Conservation (phyloP, 192 early-diverging fungal species). For the Umbelopsis ramanniana region DNA sequence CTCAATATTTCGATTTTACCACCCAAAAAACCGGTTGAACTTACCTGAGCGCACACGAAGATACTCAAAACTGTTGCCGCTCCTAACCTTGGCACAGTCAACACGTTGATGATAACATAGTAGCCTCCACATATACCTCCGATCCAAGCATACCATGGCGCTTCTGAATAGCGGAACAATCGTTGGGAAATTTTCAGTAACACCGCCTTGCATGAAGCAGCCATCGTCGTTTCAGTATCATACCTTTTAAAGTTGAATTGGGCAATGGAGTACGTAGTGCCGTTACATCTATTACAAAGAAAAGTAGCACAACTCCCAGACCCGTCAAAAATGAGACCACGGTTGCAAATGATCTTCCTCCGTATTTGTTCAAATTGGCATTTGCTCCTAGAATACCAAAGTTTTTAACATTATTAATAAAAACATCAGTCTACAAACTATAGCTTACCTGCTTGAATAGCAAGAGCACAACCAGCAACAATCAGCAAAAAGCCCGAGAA, state of each 20-base stretch:
- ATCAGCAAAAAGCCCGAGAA: constrained; percentile 21
- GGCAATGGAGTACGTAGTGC: constrained; percentile 27
- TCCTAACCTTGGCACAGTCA: constrained; percentile 56
- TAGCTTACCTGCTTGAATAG: constrained; percentile 35
- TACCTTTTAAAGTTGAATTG: constrained; percentile 18
- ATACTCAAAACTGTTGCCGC: constrained; percentile 54
- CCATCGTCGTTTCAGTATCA: neutral
- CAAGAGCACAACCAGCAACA: constrained; percentile 27
- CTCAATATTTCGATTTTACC: neutral
- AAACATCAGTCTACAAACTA: neutral
- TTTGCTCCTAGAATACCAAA: constrained; percentile 21
- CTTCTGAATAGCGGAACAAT: constrained; percentile 26
- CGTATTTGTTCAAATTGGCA: constrained; percentile 32
- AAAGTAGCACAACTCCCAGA: constrained; percentile 19
- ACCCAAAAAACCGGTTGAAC: neutral
- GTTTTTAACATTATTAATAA: neutral
- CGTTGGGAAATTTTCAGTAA: neutral
- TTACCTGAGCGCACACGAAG: constrained; percentile 54
- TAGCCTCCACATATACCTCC: constrained; percentile 56
- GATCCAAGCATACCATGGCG: constrained; percentile 56
- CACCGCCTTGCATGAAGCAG: no score
- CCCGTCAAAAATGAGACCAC: constrained; percentile 28
- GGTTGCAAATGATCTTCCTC: constrained; percentile 33
- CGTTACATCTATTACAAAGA: constrained; percentile 31
- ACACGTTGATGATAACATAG: constrained; percentile 58